Base-by-base conservation (phyloP, 306 rosid genomes). In the Boehmeria nivea region DNA sequence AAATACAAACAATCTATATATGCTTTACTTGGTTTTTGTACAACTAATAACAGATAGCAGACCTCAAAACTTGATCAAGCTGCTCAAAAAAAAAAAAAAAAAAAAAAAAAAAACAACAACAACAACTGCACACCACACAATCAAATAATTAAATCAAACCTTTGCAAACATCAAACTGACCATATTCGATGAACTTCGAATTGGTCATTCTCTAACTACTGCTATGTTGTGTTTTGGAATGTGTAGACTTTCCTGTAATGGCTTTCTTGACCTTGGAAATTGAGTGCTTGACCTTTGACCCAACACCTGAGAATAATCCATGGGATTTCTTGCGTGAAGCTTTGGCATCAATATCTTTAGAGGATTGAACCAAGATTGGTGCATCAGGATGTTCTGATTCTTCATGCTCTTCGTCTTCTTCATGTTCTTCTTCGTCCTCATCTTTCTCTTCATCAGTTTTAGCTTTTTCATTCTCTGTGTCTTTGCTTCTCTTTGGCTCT, bases 201-300 rank as follows among this genome's bases (percentile, higher is more conserved):
- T 31, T 10, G 36, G 5, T 31, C 36, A 10, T 31, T 31, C 36
- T 0, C 48, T 40, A 40, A 39, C 73, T 64, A 46, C 39, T 28
- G 36, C 51, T 23, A 16, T 40, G 61, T 65, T 16, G 20, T 51
- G 79, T 37, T 74, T 86, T 80, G 19, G 77, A 54, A 64, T 67
- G 80, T 14, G 86, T 77, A 46, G 95, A 81, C 52, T 81, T 86
- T 3, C 95, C 80, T 0, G 71, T 76, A 45, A 83, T 78, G 60
- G 77, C 95, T 61, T 83, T 83, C 79, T 76, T 83, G 69, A 86
- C 88, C 63, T 81, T 81, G 18, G 86, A 83, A 60, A 86, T 78
- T 23, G 91, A 86, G 57, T 78, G 88, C 80, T 86, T 86, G 22
- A 85, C 84, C 75, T 74, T 76, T 54, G 86, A 74, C 20, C 94